Conservation (phyloP, 2,329 filamentous ascomycete genomes). For the Xylaria digitata region DNA sequence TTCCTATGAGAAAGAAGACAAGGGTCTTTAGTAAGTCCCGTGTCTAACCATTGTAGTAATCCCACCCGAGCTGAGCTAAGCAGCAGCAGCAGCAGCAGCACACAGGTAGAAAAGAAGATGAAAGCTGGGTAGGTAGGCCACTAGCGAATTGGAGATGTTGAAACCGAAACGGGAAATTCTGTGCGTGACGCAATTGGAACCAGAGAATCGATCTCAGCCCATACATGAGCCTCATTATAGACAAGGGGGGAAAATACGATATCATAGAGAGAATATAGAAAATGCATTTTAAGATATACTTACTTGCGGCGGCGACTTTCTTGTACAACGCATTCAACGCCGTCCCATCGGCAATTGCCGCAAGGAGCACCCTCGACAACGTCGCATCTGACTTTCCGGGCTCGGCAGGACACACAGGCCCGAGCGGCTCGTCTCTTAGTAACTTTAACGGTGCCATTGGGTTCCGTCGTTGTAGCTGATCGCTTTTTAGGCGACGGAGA, state of each 20-base stretch:
- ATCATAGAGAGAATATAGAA: neutral
- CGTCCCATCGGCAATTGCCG: constrained; percentile 85
- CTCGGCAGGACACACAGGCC: constrained; percentile 83
- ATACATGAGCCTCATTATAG: neutral
- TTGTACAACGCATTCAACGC: constrained; percentile 80
- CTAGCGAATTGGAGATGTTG: constrained; percentile 41
- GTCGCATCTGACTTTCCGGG: constrained; percentile 92
- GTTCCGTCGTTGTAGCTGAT: constrained; percentile 48
- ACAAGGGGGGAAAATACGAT: neutral
- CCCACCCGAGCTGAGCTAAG: neutral
- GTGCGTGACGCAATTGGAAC: constrained; percentile 27
- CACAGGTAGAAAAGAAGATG: constrained; percentile 12
- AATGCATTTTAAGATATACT: constrained; percentile 55
- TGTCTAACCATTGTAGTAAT: constrained; percentile 30
- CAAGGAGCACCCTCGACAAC: constrained; percentile 90
- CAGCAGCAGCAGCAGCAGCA: constrained; percentile 11
- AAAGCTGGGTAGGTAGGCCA: constrained; percentile 21
- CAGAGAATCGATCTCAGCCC: constrained; percentile 14
- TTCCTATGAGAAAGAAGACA: constrained; percentile 46
- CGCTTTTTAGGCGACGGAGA: constrained; percentile 49
- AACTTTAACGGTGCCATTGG: constrained; percentile 58
- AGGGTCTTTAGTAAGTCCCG: constrained; percentile 44
- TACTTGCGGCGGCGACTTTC: constrained; percentile 89
- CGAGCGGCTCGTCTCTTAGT: constrained; percentile 88
- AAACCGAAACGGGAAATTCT: constrained; percentile 37